Evolutionary conservation across 192 early-diverging fungal genomes (phyloP).

Genomic region (Entomortierella parvispora): DNA sequence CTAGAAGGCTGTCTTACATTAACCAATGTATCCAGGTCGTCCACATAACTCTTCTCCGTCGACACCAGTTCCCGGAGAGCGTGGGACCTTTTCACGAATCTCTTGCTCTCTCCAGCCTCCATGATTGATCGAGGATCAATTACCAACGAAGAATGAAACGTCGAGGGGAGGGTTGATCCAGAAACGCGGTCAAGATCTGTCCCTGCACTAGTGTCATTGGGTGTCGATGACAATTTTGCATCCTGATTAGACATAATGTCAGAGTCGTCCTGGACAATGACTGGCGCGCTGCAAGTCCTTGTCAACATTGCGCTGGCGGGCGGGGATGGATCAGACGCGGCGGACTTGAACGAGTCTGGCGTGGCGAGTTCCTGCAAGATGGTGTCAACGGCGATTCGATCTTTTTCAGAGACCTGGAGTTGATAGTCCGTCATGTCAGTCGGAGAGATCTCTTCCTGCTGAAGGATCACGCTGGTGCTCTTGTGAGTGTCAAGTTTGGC

Average conservation of each 20-base stretch:
- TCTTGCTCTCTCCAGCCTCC: constrained; percentile 31
- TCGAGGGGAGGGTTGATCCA: not conserved
- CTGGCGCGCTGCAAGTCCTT: too few species aligned
- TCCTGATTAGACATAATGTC: too few species aligned
- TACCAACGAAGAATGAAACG: constrained; percentile 8
- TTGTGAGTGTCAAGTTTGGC: too few species aligned
- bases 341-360: not conserved
- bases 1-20: too few species aligned
- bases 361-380: constrained; percentile 7
- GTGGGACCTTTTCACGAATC: constrained; percentile 49
- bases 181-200: too few species aligned
- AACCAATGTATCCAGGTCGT: constrained; percentile 58
- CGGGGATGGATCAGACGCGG: not conserved
- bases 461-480: too few species aligned
- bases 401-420: constrained; percentile 8
- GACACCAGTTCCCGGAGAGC: constrained; percentile 57
- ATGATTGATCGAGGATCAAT: constrained; percentile 9
- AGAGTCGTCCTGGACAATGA: too few species aligned
- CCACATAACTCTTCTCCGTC: constrained; percentile 61
- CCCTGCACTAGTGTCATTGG: too few species aligned
- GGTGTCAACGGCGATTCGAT: not conserved
- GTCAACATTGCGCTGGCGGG: too few species aligned
- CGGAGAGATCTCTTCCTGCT: not conserved
- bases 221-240: too few species aligned
- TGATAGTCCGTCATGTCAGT: constrained; percentile 6